Base-by-base conservation (phyloP, 1,284 basidiomycete genomes). In the Puccinia horiana region DNA sequence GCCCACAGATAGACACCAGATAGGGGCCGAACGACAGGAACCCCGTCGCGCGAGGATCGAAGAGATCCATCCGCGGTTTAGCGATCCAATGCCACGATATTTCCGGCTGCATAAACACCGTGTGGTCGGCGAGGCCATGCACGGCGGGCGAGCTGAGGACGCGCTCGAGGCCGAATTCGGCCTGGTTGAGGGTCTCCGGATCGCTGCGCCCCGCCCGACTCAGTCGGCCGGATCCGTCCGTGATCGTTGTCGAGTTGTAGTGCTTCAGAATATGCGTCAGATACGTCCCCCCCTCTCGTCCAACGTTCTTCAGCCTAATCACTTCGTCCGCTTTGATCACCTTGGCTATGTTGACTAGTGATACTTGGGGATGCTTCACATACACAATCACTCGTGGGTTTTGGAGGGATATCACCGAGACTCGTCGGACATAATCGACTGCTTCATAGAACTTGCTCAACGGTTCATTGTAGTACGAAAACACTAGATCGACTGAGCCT, bases 401-500 rank as follows among this genome's bases (percentile, higher is more conserved):
- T n/a, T 83, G 81, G 5, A 58, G 32, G 0, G 54, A 44, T 14
- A 74, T 11, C 9, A 76, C 81, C 1, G 84, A 58, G 3, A 72
- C n/a, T 1, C 52, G 9, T 16, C 83, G 74, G n/a, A 86, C 83
- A 11, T 69, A 35, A 5, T 80, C 40, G 58, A 86, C 83, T 1
- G 84, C 84, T 1, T 84, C 80, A 4, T 52, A 37, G 75, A 87
- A 82, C 12, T 61, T 80, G 14, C 77, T 63, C 11, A 85, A 29
- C 12, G 85, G 84, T 56, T 85, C 85, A 47, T 85, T 83, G 79
- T 86, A 86, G 69, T 85, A 85, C 5, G 86, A 84, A 40, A 87
- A 63, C 14, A 86, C 86, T 2, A 89, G 83, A 78, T 93, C 89
- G 12, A 93, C 91, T 23, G 94, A 87, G 9, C 78, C 69, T 32